Base-by-base conservation (phyloP, 2,329 filamentous ascomycete genomes). In the Penicillium sp. region DNA sequence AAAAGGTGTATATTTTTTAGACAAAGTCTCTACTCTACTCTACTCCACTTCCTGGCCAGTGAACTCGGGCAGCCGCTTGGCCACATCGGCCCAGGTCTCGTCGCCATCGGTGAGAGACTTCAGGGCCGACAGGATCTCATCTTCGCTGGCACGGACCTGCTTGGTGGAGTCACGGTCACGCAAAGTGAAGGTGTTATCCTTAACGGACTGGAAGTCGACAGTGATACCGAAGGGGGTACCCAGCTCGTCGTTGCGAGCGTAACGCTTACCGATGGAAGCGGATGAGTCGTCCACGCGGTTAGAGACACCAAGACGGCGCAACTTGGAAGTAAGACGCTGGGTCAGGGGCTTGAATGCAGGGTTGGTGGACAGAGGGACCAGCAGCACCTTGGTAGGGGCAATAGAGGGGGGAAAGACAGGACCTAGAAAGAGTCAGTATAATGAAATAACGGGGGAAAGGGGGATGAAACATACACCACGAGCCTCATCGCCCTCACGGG, bases 201-300 rank as follows among this genome's bases (percentile, higher is more conserved):
- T 86, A 64, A 96, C 80, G 46, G 90, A 95, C 81, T 97, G 90
- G 83, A 97, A 97, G 75, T 97, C 93, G 57, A 97, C 85, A 0
- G 93, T 97, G 74, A 97, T 87, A 71, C 92, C 93, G 62, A 97
- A 87, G 7, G 93, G 91, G 43, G 94, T 97, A 68, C 93, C 94
- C 56, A 97, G 84, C 79, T 97, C 93, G 75, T 97, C 93, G 73
- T 97, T 97, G 68, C 94, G 87, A 71, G 89, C 87, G 76, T 96
- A 97, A 51, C 93, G 89, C 82, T 96, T 96, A 73, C 93, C 93
- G 66, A 97, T 97, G 60, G 87, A 92, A 58, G 92, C 92, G 26
- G 89, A 90, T 14, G 90, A 95, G 74, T 94, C 90, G 70, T 97
- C 94, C 35, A 97, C 85, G 58, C 90, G 88, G 80, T 85, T 95